Conservation (phyloP, 2,329 filamentous ascomycete species). For the Capronia coronata region DNA sequence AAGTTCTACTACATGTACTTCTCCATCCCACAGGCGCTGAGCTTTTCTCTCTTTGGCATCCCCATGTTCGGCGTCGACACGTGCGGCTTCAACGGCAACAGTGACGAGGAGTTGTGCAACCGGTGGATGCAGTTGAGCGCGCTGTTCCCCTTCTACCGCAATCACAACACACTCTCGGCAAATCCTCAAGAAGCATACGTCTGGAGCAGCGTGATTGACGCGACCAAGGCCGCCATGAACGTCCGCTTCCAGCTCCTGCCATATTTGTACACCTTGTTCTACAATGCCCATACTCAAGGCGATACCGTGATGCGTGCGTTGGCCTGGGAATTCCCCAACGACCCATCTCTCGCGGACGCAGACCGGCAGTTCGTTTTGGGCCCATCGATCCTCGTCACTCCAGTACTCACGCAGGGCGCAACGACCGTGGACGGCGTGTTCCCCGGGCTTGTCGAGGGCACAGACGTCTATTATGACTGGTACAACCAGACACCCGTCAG, state of each 20-base stretch:
- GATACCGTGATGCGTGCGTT: conserved; percentile 67
- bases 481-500: conserved; percentile 59
- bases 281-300: conserved; percentile 58
- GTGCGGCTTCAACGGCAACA: conserved; percentile 64
- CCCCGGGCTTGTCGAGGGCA: conserved; percentile 51
- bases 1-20: conserved; percentile 69
- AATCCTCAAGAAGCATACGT: conserved; percentile 64
- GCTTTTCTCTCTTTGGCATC: conserved; percentile 66
- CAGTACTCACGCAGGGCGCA: conserved; percentile 57
- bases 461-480: conserved; percentile 69
- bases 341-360: conserved; percentile 59
- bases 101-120: conserved; percentile 62
- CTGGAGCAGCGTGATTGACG: conserved; percentile 60
- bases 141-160: conserved; percentile 73
- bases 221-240: conserved; percentile 59
- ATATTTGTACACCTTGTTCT: conserved; percentile 70
- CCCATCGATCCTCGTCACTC: conserved; percentile 57
- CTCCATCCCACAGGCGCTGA: conserved; percentile 69
- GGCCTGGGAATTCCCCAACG: conserved; percentile 64
- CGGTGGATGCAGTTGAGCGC: conserved; percentile 67
- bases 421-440: conserved; percentile 61
- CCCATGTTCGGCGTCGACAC: conserved; percentile 70
- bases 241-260: conserved; percentile 66
- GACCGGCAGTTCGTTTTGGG: conserved; percentile 70
- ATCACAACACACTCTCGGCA: conserved; percentile 61